Base-by-base conservation (phyloP, 208 protist genomes). In the Trypanosoma avium region DNA sequence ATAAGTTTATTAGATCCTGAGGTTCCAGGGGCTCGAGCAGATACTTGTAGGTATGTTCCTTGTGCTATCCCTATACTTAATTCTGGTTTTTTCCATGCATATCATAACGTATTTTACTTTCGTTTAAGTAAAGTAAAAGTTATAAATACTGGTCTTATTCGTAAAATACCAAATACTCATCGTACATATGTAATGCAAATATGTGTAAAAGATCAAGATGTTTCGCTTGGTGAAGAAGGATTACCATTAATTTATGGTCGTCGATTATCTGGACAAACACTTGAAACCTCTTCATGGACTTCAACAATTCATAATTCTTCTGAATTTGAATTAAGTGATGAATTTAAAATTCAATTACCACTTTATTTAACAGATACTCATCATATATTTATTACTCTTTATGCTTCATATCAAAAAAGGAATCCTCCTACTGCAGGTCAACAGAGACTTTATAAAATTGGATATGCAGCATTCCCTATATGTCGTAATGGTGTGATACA, bases 31-130 rank as follows among this genome's bases (percentile, higher is more conserved):
- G 90, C 83, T 10, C 73, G 61, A 3, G 69, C 79, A 12, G 61
- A 84, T 32, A 68, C 64, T 21, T 87, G 65, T 63, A 78, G 82
- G 35, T 93, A 90, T 68, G 75, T 79, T 27, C 86, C 90, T 33
- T 93, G 87, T 68, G 83, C 81, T 62, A 84, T 94, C 26, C 84
- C 86, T 0, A 91, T 93, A 61, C 70, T 96, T 29, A 91, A 84
- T 59, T 82, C 87, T 5, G 86, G 90, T 4, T 91, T 86, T 73
- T 93, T 96, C 61, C 82, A 82, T 26, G 78, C 84, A 19, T 96
- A 96, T 73, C 85, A 84, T 70, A 96, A 92, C 67, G 86, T 93
- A 0, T 93, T 83, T 65, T 94, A 93, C 73, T 82, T 96, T 61
- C 68, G 81, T 8, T 29, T 93, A 17, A 80, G 65, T n/a, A 75